These are phyloP conservation scores for Yamadazyma trypodendri DNA, from an alignment of 1,139 yeast genomes.

Conservation along the genomic window DNA sequence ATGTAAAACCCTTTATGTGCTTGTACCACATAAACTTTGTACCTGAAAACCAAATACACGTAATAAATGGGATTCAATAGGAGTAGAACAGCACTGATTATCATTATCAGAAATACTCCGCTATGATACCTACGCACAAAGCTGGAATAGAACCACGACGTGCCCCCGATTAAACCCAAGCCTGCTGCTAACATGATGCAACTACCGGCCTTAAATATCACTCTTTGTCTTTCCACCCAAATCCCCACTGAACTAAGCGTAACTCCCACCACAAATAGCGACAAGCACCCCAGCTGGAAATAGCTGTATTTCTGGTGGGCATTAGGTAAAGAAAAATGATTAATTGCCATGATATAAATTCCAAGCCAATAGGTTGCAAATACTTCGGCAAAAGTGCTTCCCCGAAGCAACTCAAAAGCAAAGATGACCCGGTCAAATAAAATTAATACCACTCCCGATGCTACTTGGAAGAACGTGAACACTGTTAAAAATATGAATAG, in stretches of 20 bases:
- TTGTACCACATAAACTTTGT: slow-evolving; percentile 1
- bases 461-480: background rate
- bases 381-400: background rate
- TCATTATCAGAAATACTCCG: background rate
- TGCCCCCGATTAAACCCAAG: background rate
- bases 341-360: background rate
- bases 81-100: background rate
- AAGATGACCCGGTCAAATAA: background rate
- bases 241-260: background rate
- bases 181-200: background rate
- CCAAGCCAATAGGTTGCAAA: background rate
- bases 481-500: background rate
- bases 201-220: background rate
- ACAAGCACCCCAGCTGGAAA: background rate
- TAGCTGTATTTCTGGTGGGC: background rate
- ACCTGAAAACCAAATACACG: slow-evolving; percentile 1
- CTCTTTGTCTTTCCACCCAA: background rate
- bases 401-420: background rate
- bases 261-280: background rate
- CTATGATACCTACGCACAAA: background rate
- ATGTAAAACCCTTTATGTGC: slow-evolving; percentile 1
- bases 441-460: background rate
- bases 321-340: background rate
- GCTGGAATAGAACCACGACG: background rate
- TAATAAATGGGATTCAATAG: background rate